Evolutionary conservation across 1,139 yeast species (phyloP).

Genomic region (Scheffersomyces titani): DNA sequence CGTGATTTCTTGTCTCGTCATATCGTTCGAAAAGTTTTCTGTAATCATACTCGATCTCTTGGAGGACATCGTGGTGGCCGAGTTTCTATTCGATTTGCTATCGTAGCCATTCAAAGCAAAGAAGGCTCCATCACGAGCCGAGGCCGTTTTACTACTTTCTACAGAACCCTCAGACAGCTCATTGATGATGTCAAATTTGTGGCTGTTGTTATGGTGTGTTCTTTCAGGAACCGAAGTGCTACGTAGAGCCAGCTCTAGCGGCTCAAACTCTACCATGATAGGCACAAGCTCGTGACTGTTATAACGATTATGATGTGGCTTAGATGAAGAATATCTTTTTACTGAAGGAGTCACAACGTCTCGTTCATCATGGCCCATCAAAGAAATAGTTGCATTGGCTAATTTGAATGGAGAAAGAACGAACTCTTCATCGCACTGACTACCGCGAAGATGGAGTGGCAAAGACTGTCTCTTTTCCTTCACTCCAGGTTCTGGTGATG

Average conservation of each 20-base stretch:
- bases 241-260: conserved; percentile 18
- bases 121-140: conserved; percentile 26
- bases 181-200: conserved; percentile 11
- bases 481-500: conserved; percentile 36
- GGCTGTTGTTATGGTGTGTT: conserved; percentile 10
- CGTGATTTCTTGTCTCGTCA: conserved; percentile 52
- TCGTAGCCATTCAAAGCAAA: conserved; percentile 24
- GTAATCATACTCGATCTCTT: conserved; percentile 40
- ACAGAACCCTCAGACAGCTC: conserved; percentile 8
- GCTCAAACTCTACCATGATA: conserved; percentile 48
- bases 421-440: conserved; percentile 31
- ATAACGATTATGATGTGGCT: conserved; percentile 41
- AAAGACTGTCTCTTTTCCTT: conserved; percentile 36
- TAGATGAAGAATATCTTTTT: conserved; percentile 31
- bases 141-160: conserved; percentile 2
- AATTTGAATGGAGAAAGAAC: conserved; percentile 47
- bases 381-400: conserved; percentile 19
- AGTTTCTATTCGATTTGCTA: conserved; percentile 22
- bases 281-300: conserved; percentile 49
- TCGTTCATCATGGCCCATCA: conserved; percentile 19
- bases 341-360: conserved; percentile 6
- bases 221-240: conserved; percentile 35
- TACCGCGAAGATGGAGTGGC: conserved; percentile 26
- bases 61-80: conserved; percentile 28
- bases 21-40: conserved; percentile 34